Base-by-base conservation (phyloP, 1,139 yeast genomes). In the Kodamaea ohmeri region DNA sequence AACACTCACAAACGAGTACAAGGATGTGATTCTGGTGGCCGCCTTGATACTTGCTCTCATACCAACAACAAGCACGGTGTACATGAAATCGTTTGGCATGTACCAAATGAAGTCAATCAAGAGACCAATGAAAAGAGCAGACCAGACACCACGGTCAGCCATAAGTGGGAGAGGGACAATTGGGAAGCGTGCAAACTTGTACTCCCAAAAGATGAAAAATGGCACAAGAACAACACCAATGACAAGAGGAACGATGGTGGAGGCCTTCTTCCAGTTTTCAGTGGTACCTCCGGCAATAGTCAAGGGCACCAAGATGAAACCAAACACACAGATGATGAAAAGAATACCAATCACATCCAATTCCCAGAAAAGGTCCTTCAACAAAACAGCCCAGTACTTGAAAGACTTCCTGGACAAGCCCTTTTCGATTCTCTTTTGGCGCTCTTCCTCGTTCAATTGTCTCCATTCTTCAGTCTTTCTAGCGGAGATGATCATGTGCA, bases 81-180 rank as follows among this genome's bases (percentile, higher is more conserved):
- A 82, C 61, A 83, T 59, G 55, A 68, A 83, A 50, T 78, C 86
- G 45, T 80, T 78, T 36, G 83, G 86, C 83, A 81, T 76, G 60
- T 75, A 74, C 75, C 76, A 81, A 36, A 78, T 63, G 55, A 79
- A 72, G 60, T 79, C 70, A 47, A 78, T 70, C 42, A 76, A 61
- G 41, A 78, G 56, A 19, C 76, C 84, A 46, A 82, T 68, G 30
- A 58, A 32, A 25, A 76, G 62, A 27, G 81, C 83, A 7, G 68
- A 46, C 68, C 74, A 48, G 20, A 83, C 79, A 46, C 85, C 85
- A 50, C 87, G 73, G 55, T 83, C 84, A 45, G 65, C 76, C 54
- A 83, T 56, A 47, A 80, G 65, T 25, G 65, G 55, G 47, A 67
- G 66, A 12, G 90, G 89, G 25, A 76, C 58, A 34, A 83, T 58